These are phyloP conservation scores for Epichloe uncinata DNA, from an alignment of 2,329 filamentous ascomycete genomes.

Conservation along the genomic window DNA sequence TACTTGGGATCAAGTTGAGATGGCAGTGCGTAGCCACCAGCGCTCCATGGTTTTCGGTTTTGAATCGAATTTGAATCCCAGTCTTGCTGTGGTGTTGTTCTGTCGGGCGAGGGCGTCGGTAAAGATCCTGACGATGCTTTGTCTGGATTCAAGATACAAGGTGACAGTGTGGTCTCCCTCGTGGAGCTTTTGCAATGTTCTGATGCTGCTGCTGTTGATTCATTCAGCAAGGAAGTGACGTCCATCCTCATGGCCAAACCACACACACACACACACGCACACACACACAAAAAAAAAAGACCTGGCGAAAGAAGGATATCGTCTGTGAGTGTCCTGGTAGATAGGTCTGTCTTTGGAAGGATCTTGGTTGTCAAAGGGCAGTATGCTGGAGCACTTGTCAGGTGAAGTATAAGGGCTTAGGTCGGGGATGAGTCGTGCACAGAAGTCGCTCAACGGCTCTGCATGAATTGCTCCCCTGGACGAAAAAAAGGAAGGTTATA, in stretches of 20 bases:
- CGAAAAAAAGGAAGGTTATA: background rate
- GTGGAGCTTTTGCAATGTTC: slow-evolving; percentile 1
- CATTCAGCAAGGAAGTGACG: slow-evolving; percentile 28
- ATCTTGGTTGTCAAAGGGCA: background rate
- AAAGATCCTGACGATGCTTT: slow-evolving; percentile 10
- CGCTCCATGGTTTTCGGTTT: slow-evolving; percentile 36
- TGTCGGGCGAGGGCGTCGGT: slow-evolving; percentile 23
- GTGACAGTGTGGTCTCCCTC: slow-evolving; percentile 7
- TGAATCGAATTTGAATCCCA: slow-evolving; percentile 11
- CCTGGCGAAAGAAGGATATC: background rate
- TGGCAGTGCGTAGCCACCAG: slow-evolving; percentile 34
- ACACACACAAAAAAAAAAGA: background rate
- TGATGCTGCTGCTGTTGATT: slow-evolving; percentile 13
- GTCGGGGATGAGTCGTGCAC: background rate
- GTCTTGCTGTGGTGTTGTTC: slow-evolving; percentile 11
- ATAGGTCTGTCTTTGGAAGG: background rate
- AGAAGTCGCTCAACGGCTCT: background rate
- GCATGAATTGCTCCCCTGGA: background rate
- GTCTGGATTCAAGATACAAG: background rate
- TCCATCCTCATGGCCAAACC: slow-evolving; percentile 20
- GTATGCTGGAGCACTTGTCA: background rate
- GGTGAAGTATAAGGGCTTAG: background rate
- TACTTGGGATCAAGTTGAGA: slow-evolving; percentile 26
- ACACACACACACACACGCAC: background rate
- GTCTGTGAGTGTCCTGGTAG: background rate